These are phyloP conservation scores for Camelina hispida DNA, from an alignment of 345 rosid species.

Conservation along the genomic window DNA sequence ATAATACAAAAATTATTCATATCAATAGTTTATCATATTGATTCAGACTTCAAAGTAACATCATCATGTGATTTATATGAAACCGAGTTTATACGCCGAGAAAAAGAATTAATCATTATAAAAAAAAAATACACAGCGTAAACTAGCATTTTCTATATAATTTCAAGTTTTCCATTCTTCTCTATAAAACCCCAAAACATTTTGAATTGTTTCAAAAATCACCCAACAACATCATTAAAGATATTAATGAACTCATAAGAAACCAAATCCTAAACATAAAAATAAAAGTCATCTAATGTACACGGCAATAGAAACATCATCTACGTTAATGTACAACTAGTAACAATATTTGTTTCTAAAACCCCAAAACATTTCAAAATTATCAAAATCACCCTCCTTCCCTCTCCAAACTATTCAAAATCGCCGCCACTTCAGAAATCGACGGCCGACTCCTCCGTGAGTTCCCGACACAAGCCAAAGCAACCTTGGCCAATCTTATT, in stretches of 20 bases:
- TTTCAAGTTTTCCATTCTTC: background rate
- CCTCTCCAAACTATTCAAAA: constrained; percentile 66
- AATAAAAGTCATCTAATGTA: background rate
- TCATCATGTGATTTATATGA: background rate
- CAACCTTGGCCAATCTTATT: constrained; percentile 73
- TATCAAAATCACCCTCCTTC: constrained; percentile 24
- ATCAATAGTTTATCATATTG: constrained; percentile 1
- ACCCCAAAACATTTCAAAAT: constrained; percentile 19
- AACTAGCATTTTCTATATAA: background rate
- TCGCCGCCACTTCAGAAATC: constrained; percentile 61
- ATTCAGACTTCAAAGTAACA: background rate
- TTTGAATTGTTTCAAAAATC: background rate
- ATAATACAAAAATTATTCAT: background rate
- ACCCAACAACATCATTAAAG: background rate
- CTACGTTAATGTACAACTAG: background rate
- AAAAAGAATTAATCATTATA: background rate
- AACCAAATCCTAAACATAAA: constrained; percentile 15
- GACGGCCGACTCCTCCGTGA: constrained; percentile 72
- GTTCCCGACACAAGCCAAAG: constrained; percentile 80
- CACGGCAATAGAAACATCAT: constrained; percentile 5
- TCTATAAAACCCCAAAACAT: background rate
- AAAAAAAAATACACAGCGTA: background rate
- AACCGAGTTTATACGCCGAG: background rate
- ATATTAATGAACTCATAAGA: background rate
- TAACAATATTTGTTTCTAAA: background rate